Base-by-base conservation (phyloP, 306 rosid genomes). In the Begonia loranthoides region DNA sequence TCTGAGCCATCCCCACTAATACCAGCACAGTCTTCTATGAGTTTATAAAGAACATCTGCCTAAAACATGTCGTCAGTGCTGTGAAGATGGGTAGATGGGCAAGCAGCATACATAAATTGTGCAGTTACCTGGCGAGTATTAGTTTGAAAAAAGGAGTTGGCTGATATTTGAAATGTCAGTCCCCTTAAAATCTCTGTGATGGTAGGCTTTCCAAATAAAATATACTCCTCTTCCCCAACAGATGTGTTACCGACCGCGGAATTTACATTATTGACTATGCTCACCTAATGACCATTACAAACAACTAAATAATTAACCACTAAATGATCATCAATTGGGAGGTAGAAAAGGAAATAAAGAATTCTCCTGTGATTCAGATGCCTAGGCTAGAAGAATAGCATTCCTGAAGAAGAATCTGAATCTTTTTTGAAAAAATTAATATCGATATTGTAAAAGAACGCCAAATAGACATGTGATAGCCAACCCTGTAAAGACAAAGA, bases 71-170 rank as follows among this genome's bases (percentile, higher is more conserved):
- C n/a, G 40, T 75, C 54, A n/a, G n/a, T n/a, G n/a, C n/a, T n/a
- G n/a, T n/a, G n/a, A n/a, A n/a, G n/a, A n/a, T n/a, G n/a, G n/a
- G n/a, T n/a, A n/a, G n/a, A n/a, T n/a, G n/a, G n/a, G n/a, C n/a
- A n/a, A n/a, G n/a, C n/a, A n/a, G n/a, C n/a, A n/a, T n/a, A n/a
- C n/a, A n/a, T n/a, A n/a, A n/a, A n/a, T n/a, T n/a, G n/a, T n/a
- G n/a, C n/a, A n/a, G 62, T 68, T 47, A 82, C 97, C 97, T 89
- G 97, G 45, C 28, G 67, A 55, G 95, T 85, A 71, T 89, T 89
- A 66, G 97, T 89, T 66, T 89, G 97, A 60, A 89, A 89, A 79
- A 89, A 89, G 38, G 97, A 89, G 61, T 89, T 89, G 40, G 95
- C 97, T 59, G 97, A 89, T 79, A 89, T 89, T 70, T 82, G 97